Percentiles rank a stretch among this genome's conserved stretches.
phyloP scores from a whole-genome alignment of 352 stramenopile genomes.

The Globisporangium emineosum region DNA sequence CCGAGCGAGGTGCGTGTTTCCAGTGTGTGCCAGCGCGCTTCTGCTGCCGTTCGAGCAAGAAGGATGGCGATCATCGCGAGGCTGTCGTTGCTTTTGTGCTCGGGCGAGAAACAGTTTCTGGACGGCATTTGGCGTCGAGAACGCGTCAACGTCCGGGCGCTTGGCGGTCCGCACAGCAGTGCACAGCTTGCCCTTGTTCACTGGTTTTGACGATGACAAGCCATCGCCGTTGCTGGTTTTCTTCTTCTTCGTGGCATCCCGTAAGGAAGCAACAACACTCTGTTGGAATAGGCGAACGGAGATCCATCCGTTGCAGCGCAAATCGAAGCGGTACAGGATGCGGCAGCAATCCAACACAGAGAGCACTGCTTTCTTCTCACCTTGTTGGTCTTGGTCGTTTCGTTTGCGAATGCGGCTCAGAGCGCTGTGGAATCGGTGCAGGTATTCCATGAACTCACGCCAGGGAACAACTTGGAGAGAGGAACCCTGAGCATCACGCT shows the following conservation, averaged over 20 bases:
- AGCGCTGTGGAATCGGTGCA: conserved; percentile 24
- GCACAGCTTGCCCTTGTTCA: neutral
- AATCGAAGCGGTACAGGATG: conserved; percentile 44
- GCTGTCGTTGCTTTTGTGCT: conserved; percentile 14
- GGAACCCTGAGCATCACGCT: neutral
- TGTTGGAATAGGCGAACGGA: conserved; percentile 17
- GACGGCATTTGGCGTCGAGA: conserved; percentile 35
- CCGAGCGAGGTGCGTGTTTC: conserved; percentile 34
- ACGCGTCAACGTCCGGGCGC: conserved; percentile 32
- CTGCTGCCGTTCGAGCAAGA: neutral
- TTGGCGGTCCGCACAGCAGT: conserved; percentile 23
- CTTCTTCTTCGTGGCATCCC: neutral
- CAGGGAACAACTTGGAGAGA: conserved; percentile 9
- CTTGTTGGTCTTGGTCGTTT: neutral
- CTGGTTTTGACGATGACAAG: neutral
- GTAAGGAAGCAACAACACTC: conserved; percentile 15
- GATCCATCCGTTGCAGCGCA: conserved; percentile 24
- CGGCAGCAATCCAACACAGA: conserved; percentile 27
- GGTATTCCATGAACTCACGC: conserved; percentile 21
- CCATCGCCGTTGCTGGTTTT: neutral
- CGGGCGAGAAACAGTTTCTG: conserved; percentile 42
- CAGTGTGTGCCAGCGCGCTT: conserved; percentile 21
- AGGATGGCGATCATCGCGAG: neutral
- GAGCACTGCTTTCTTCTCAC: neutral
- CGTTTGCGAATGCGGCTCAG: neutral